A percentile compares a stretch with the other conserved stretches of the same genome.
phyloP scores from a whole-genome alignment of 148 eudicot genomes.

The Rhododendron molle region DNA sequence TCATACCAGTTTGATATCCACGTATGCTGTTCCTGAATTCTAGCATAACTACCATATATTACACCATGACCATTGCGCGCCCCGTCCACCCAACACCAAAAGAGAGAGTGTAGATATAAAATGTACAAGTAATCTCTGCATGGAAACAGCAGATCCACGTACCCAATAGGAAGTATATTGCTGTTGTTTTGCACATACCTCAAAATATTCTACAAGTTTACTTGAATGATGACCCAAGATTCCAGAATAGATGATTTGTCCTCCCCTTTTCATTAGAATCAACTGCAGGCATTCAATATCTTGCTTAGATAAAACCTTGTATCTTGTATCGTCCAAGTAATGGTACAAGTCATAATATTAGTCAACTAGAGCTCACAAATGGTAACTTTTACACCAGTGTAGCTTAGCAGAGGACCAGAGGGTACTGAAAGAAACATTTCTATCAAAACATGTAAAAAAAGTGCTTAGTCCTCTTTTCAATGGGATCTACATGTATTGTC shows the following conservation, averaged over 20 bases:
- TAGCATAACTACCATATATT: background rate
- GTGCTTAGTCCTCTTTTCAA: background rate
- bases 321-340: background rate
- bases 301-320: background rate
- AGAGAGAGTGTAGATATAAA: background rate
- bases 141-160: background rate
- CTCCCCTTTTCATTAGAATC: slow-evolving; percentile 35
- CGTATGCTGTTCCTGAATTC: background rate
- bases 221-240: slow-evolving; percentile 33
- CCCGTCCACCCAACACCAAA: background rate
- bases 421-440: background rate
- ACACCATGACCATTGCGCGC: background rate
- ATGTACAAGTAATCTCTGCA: background rate
- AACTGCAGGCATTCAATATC: slow-evolving; percentile 25
- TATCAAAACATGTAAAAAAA: background rate
- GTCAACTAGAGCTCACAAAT: background rate
- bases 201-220: slow-evolving; percentile 36
- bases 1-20: background rate
- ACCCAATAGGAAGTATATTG: background rate
- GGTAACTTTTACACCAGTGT: background rate
- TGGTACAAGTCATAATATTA: background rate
- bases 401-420: background rate
- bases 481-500: background rate
- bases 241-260: slow-evolving; percentile 41
- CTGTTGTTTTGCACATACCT: slow-evolving; percentile 22